phyloP scores from a whole-genome alignment of 768 basidiomycete species.

The Trametes sanguinea region DNA sequence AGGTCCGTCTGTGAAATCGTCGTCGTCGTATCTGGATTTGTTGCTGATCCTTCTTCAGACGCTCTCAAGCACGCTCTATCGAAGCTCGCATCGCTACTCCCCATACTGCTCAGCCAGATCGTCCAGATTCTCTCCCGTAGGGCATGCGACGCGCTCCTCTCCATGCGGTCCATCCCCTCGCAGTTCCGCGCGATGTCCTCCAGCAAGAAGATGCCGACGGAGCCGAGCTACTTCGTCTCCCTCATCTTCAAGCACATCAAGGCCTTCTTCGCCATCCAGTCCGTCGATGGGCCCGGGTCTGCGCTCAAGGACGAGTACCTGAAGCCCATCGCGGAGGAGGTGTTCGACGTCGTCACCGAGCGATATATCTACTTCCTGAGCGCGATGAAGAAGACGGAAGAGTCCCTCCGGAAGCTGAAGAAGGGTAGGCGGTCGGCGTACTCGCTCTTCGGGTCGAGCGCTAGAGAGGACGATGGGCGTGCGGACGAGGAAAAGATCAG shows the following conservation, averaged over 20 bases:
- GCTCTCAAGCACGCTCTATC: constrained; percentile 57
- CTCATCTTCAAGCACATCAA: constrained; percentile 80
- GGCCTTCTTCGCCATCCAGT: constrained; percentile 66
- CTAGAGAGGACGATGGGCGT: constrained; percentile 66
- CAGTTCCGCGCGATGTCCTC: constrained; percentile 84
- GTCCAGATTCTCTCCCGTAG: constrained; percentile 70
- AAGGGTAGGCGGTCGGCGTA: constrained; percentile 81
- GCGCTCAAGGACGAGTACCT: constrained; percentile 58
- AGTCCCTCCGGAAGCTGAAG: constrained; percentile 81
- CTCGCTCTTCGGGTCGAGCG: constrained; percentile 69
- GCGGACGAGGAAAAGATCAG: constrained; percentile 87
- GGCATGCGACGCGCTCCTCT: constrained; percentile 82
- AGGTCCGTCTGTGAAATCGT: constrained; percentile 43
- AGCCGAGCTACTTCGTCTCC: constrained; percentile 85
- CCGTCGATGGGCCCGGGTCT: constrained; percentile 58
- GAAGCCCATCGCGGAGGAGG: constrained; percentile 52
- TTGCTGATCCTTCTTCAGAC: constrained; percentile 39
- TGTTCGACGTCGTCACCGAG: constrained; percentile 73
- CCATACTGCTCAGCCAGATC: constrained; percentile 63
- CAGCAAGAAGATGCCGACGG: constrained; percentile 66
- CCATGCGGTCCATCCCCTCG: constrained; percentile 85
- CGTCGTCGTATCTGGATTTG: not conserved
- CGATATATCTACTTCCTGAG: constrained; percentile 78
- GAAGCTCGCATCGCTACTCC: constrained; percentile 50
- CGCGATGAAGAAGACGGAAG: constrained; percentile 90